phyloP scores from a whole-genome alignment of 257 asterid genomes.

The Solanum etuberosum region DNA sequence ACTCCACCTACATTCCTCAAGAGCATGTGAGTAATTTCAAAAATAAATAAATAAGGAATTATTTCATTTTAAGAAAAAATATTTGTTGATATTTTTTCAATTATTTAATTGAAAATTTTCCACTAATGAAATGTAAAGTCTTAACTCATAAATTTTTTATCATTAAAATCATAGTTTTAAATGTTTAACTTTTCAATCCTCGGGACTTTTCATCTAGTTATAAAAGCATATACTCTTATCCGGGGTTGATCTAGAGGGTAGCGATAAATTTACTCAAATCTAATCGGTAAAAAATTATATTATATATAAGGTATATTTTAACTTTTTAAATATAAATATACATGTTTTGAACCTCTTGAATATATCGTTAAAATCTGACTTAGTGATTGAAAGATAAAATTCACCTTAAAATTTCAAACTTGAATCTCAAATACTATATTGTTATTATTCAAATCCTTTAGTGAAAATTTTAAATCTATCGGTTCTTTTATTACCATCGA shows the following conservation, averaged over 20 bases:
- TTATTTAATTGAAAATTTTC: background rate
- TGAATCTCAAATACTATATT: too few relatives aligned
- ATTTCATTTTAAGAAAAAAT: too few relatives aligned
- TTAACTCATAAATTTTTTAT: background rate
- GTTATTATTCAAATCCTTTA: too few relatives aligned
- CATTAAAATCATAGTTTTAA: background rate
- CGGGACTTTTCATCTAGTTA: background rate
- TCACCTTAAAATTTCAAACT: background rate
- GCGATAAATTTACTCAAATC: too few relatives aligned
- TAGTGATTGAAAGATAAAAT: background rate
- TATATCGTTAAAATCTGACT: too few relatives aligned
- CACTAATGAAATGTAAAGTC: background rate
- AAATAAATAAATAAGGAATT: background rate
- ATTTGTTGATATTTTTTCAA: background rate
- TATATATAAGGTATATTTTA: too few relatives aligned
- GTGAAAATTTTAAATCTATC: too few relatives aligned
- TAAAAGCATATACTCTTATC: too few relatives aligned
- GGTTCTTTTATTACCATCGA: too few relatives aligned
- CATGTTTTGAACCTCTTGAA: background rate
- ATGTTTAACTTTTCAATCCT: background rate
- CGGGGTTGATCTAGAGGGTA: background rate
- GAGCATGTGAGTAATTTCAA: conserved; percentile 30
- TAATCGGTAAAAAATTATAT: too few relatives aligned
- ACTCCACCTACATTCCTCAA: background rate
- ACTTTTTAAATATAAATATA: too few relatives aligned